A percentile compares a stretch with the other conserved stretches of the same genome.
phyloP scores from a whole-genome alignment of 2,329 filamentous ascomycete genomes.

The Penicillium rolfsii region DNA sequence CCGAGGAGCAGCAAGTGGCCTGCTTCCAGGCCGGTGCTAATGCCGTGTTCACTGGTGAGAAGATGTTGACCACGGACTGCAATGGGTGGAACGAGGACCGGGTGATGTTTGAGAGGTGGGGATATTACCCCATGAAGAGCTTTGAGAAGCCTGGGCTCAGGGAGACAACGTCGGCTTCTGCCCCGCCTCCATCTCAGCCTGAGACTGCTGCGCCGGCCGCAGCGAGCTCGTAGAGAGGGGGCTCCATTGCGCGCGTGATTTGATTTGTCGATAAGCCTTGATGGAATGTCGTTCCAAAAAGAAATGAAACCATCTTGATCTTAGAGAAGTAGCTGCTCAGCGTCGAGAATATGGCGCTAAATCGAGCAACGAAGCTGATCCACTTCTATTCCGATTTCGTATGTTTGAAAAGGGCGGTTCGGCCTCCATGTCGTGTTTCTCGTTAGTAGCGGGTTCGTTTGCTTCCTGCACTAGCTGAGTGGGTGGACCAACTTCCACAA shows the following conservation, averaged over 20 bases:
- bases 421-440: not conserved
- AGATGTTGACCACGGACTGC: slow-evolving; percentile 91
- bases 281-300: not conserved
- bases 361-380: not conserved
- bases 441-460: not conserved
- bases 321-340: not conserved
- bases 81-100: slow-evolving; percentile 90
- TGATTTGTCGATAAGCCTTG: slow-evolving; percentile 1
- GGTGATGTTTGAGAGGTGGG: slow-evolving; percentile 81
- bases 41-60: slow-evolving; percentile 93
- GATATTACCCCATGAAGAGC: slow-evolving; percentile 73
- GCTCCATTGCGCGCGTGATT: not conserved
- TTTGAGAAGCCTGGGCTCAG: slow-evolving; percentile 50
- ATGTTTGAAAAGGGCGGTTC: not conserved
- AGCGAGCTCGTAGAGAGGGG: slow-evolving; percentile 28
- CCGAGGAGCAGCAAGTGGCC: slow-evolving; percentile 83
- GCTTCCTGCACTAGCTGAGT: not conserved
- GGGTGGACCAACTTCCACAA: not conserved
- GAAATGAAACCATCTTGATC: not conserved
- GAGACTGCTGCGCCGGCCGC: slow-evolving; percentile 37
- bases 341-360: not conserved
- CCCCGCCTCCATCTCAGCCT: slow-evolving; percentile 16
- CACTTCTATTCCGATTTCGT: not conserved
- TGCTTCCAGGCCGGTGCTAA: slow-evolving; percentile 93
- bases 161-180: slow-evolving; percentile 11